Evolutionary conservation across 306 rosid species (phyloP), one percentile per base, ranked within the genome.

Genomic region (Quercus robur): DNA sequence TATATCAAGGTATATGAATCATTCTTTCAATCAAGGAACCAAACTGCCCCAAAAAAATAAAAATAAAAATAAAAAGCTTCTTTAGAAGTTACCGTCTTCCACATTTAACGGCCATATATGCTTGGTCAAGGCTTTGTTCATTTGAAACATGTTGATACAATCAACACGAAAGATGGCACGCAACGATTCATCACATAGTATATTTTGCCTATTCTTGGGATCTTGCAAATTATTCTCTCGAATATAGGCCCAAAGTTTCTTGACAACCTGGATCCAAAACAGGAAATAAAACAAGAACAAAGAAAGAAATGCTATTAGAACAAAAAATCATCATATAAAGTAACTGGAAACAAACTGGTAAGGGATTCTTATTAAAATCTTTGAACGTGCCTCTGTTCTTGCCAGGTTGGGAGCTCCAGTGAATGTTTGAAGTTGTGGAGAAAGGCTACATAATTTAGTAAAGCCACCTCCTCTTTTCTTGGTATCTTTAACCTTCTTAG

Each of bases 341-440:
- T 41, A 55, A 23, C 51, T 4, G 30, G 15, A 44, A 81, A 66
- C 3, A 54, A 20, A 21, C 31, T 35, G 46, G 18, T 33, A 33
- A 67, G 25, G 9, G 69, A 8, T 54, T 54, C 54, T 2, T 15
- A 55, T 46, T 18, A 49, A 54, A 70, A 23, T 6, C 31, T 1
- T 30, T 33, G 9, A 58, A 3, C 74, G 5, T 73, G 81, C 87
- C 84, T 81, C 85, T 58, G 87, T 77, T 84, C 87, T 84, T 30
- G 85, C 82, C 87, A 84, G 74, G 72, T n/a, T 58, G 61, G 87
- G 10, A 31, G 20, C 85, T 35, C 87, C 87, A 4, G 71, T 81
- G 64, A 84, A 51, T 25, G 63, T 28, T 54, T 81, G 87, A 84
- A 84, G 87, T 77, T 84, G 82, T 57, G 82, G 87, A 77, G 87